Evolutionary conservation across 495 filamentous ascomycete species (phyloP), one percentile per base, ranked within the genome.

Genomic region (Penicillium cosmopolitanum): DNA sequence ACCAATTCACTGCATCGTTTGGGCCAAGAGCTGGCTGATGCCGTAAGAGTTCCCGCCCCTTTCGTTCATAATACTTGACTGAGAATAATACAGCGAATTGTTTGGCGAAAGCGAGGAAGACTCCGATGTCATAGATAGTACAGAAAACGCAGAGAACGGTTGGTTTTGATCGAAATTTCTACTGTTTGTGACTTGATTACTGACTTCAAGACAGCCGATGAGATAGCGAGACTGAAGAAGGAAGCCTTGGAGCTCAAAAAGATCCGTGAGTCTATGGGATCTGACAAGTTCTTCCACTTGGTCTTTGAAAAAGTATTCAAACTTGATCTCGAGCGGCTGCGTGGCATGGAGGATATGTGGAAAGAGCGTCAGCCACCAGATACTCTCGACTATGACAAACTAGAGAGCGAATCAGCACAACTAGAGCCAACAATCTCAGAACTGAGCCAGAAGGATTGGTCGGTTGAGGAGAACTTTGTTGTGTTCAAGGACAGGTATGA

Each of bases 1-100:
- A 65, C 93, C 93, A 1, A 97, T 99, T 25, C 95, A 99, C 72
- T 98, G 95, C 77, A 99, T 99, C 48, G 93, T 98, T n/a, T 99
- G 95, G 95, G 93, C 84, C 0, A 99, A 98, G 80, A 96, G 91
- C 67, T 98, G 96, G 68, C 84, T 99, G 12, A 86, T 98, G 58
- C 91, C 90, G 83, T 87, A 76, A 61, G 78, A 44, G n/a, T 4
- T 0, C n/a, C 5, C 16, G 4, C n/a, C 7, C 0, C 42, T 16
- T 0, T 44, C n/a, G 13, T 19, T 28, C 25, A 12, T 25, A 2
- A 6, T 33, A 35, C 9, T 34, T 53, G 1, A 43, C 66, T 77
- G 51, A 74, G 4, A 35, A 19, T 3, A 3, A 16, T 51, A 0
- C 44, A 85, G 84, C 57, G 94, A 98, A 66, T 87, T 99, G 8